These are phyloP conservation scores for Corylus americana DNA, from an alignment of 306 rosid genomes.

Conservation along the genomic window DNA sequence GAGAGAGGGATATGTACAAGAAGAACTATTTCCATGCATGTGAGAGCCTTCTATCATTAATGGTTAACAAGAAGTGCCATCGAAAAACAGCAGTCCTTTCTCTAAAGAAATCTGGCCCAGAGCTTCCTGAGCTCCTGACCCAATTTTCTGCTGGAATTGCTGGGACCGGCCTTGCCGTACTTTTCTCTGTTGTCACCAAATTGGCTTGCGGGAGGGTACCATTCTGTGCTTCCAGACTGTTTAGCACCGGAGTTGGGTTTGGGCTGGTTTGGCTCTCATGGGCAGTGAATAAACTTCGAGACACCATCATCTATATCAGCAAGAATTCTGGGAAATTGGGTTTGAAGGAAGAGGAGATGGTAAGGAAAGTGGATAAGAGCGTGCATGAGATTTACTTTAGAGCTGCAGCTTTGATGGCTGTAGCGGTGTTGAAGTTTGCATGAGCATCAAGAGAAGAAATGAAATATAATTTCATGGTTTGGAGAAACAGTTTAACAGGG, in stretches of 20 bases:
- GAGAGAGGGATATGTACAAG: constrained; percentile 66
- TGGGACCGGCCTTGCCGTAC: constrained; percentile 80
- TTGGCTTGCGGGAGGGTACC: constrained; percentile 59
- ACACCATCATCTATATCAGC: constrained; percentile 47
- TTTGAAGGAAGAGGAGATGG: constrained; percentile 61
- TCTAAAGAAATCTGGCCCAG: constrained; percentile 70
- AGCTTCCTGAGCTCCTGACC: constrained; percentile 74
- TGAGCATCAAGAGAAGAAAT: constrained; percentile 41
- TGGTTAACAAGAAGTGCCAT: constrained; percentile 48
- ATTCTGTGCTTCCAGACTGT: constrained; percentile 55
- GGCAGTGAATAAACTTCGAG: constrained; percentile 64
- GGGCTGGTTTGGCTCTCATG: constrained; percentile 86
- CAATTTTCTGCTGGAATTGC: constrained; percentile 75
- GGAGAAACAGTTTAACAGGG: constrained; percentile 12
- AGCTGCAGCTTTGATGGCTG: constrained; percentile 60
- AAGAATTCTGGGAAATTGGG: constrained; percentile 56
- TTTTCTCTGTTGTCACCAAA: constrained; percentile 59
- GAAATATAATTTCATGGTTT: background rate
- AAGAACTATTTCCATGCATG: constrained; percentile 74
- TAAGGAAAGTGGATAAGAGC: constrained; percentile 56
- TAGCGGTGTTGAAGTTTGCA: constrained; percentile 63
- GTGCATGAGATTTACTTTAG: constrained; percentile 59
- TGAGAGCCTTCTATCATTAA: constrained; percentile 75
- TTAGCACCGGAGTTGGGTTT: constrained; percentile 59
- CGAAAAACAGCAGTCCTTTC: constrained; percentile 50